Conservation (phyloP, 192 early-diverging fungal genomes). For the Helicostylum pulchrum region DNA sequence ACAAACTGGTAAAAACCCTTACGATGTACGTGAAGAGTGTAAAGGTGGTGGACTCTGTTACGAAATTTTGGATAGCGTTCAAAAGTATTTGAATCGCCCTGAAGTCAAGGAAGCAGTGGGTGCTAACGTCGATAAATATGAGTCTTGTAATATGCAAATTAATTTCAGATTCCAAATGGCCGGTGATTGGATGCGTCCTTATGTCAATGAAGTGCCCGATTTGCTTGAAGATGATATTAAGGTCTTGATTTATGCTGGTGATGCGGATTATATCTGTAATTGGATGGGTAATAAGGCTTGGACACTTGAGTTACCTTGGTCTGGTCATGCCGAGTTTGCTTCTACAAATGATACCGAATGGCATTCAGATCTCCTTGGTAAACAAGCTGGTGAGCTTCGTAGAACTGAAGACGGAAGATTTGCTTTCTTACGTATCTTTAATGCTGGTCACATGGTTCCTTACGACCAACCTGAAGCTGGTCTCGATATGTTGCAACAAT, state of each 20-base stretch:
- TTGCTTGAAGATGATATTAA: constrained; percentile 83
- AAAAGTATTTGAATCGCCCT: constrained; percentile 75
- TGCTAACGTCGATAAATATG: constrained; percentile 63
- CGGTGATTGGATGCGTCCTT: constrained; percentile 90
- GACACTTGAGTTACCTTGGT: constrained; percentile 85
- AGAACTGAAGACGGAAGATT: constrained; percentile 57
- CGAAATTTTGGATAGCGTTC: constrained; percentile 80
- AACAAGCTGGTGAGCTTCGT: constrained; percentile 66
- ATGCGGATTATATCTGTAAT: constrained; percentile 42
- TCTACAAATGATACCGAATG: constrained; percentile 67
- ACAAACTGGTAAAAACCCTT: constrained; percentile 83
- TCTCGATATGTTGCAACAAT: constrained; percentile 85
- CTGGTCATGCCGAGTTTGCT: constrained; percentile 66
- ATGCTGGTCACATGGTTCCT: constrained; percentile 91
- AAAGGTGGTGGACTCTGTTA: constrained; percentile 82
- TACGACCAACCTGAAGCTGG: constrained; percentile 85
- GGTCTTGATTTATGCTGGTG: constrained; percentile 86
- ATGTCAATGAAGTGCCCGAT: constrained; percentile 58
- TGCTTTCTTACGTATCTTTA: constrained; percentile 83
- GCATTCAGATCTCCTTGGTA: constrained; percentile 51
- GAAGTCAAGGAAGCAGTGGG: constrained; percentile 80
- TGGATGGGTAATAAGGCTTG: constrained; percentile 86
- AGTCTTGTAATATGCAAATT: constrained; percentile 80
- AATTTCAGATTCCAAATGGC: constrained; percentile 75
- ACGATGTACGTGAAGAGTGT: constrained; percentile 69